Evolutionary conservation across 305 asterid species (phyloP).

Genomic region (Coffea humblotiana): DNA sequence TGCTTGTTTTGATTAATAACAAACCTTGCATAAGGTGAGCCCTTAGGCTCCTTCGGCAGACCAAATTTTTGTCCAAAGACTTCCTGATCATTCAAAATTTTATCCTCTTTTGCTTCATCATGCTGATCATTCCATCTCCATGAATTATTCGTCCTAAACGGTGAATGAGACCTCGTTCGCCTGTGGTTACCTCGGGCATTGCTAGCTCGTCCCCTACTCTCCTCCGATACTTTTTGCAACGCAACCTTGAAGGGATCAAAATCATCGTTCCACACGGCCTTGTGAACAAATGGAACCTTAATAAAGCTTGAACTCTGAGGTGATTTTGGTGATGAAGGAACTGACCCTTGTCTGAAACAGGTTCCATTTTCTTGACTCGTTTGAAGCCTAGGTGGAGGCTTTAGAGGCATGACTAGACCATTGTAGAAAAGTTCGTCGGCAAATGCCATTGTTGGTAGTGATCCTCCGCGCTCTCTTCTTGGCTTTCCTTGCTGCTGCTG

Average conservation of each 20-base stretch:
- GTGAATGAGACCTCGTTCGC: conserved; percentile 64
- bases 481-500: conserved; percentile 4
- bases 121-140: background rate
- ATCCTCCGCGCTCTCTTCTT: conserved; percentile 35
- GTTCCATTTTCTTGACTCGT: conserved; percentile 20
- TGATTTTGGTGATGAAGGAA: conserved; percentile 39
- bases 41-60: conserved; percentile 60
- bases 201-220: conserved; percentile 43
- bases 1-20: conserved; percentile 46
- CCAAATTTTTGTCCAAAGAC: conserved; percentile 28
- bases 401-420: conserved; percentile 79
- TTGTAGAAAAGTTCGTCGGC: conserved; percentile 45
- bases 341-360: conserved; percentile 28
- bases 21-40: conserved; percentile 73
- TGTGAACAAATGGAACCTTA: conserved; percentile 47
- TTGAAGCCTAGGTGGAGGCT: conserved; percentile 77
- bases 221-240: conserved; percentile 65
- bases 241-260: conserved; percentile 76
- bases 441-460: conserved; percentile 63
- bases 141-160: conserved; percentile 32
- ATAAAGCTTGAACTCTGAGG: conserved; percentile 33
- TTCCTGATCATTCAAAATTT: conserved; percentile 18
- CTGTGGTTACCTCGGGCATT: conserved; percentile 28
- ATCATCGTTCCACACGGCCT: conserved; percentile 45
- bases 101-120: background rate